A percentile compares a stretch with the other conserved stretches of the same genome.
Conservation (phyloP, 2,329 filamentous ascomycete genomes). For the Cladorrhinum sp. region DNA sequence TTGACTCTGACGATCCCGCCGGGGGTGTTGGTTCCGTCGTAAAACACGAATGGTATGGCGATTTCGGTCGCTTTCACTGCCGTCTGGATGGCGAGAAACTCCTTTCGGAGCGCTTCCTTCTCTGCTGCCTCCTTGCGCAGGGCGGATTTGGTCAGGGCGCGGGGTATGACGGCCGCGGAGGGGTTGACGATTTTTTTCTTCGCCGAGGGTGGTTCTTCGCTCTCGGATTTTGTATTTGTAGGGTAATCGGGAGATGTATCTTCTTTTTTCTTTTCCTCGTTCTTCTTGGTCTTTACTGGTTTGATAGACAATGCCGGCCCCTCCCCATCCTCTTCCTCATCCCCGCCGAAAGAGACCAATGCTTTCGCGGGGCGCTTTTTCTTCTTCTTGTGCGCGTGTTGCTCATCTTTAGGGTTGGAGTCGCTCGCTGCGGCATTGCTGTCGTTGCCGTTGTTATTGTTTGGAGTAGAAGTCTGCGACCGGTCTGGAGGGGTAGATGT, state of each 20-base stretch:
- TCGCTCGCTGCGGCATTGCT: conserved; percentile 28
- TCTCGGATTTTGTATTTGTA: conserved; percentile 17
- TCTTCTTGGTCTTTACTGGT: conserved; percentile 21
- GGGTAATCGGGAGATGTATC: neutral
- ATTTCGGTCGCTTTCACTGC: conserved; percentile 87
- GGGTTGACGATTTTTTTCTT: conserved; percentile 51
- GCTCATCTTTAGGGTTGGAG: conserved; percentile 17
- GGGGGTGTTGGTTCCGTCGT: conserved; percentile 87
- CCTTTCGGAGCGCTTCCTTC: conserved; percentile 68
- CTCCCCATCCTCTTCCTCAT: conserved; percentile 63
- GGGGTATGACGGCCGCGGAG: conserved; percentile 63
- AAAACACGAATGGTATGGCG: conserved; percentile 91
- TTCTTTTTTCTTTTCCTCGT: conserved; percentile 31
- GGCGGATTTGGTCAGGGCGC: conserved; percentile 60
- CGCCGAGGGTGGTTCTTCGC: conserved; percentile 26
- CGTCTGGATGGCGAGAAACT: conserved; percentile 81
- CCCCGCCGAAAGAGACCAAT: conserved; percentile 61
- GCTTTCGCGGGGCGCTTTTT: conserved; percentile 44
- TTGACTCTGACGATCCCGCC: conserved; percentile 81
- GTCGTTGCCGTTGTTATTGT: conserved; percentile 38
- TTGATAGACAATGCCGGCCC: conserved; percentile 27
- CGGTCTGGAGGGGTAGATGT: conserved; percentile 46
- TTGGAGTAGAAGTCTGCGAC: conserved; percentile 48
- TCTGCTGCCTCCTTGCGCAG: conserved; percentile 73
- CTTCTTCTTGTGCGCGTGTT: conserved; percentile 26